Conservation (phyloP, 2,329 filamentous ascomycete genomes). For the Cryphonectria nitschkei region DNA sequence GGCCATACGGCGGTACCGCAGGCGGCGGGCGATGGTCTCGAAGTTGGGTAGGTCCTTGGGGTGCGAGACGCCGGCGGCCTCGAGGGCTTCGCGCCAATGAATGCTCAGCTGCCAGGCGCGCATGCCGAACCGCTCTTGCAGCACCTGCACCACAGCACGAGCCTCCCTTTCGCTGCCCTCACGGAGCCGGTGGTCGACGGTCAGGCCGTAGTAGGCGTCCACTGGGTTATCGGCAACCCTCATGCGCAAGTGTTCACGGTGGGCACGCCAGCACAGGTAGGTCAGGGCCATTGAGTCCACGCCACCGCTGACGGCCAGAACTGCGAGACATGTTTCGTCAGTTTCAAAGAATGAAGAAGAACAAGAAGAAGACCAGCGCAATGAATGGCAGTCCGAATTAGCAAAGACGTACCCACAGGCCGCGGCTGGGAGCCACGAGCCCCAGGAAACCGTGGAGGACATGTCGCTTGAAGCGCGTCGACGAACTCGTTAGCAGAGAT, state of each 20-base stretch:
- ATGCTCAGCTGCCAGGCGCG: conserved; percentile 38
- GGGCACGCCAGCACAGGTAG: conserved; percentile 64
- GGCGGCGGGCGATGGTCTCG: conserved; percentile 74
- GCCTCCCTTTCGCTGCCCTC: conserved; percentile 58
- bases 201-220: conserved; percentile 46
- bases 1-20: conserved; percentile 76
- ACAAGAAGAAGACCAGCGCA: not conserved
- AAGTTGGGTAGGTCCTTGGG: conserved; percentile 62
- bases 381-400: not conserved
- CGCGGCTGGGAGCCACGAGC: conserved; percentile 41
- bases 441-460: conserved; percentile 53
- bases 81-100: conserved; percentile 52
- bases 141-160: conserved; percentile 44
- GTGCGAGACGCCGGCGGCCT: conserved; percentile 24
- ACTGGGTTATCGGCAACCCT: conserved; percentile 52
- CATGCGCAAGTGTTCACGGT: conserved; percentile 39
- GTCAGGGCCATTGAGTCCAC: conserved; percentile 98
- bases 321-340: conserved; percentile 42
- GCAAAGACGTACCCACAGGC: conserved; percentile 46
- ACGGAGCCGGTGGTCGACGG: conserved; percentile 64
- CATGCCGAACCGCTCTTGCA: conserved; percentile 42
- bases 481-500: conserved; percentile 47
- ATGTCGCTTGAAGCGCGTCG: conserved; percentile 55
- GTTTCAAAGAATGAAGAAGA: no score
- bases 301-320: conserved; percentile 85